These are phyloP conservation scores for Fomitopsis palustris DNA, from an alignment of 1,284 basidiomycete species.

Conservation along the genomic window DNA sequence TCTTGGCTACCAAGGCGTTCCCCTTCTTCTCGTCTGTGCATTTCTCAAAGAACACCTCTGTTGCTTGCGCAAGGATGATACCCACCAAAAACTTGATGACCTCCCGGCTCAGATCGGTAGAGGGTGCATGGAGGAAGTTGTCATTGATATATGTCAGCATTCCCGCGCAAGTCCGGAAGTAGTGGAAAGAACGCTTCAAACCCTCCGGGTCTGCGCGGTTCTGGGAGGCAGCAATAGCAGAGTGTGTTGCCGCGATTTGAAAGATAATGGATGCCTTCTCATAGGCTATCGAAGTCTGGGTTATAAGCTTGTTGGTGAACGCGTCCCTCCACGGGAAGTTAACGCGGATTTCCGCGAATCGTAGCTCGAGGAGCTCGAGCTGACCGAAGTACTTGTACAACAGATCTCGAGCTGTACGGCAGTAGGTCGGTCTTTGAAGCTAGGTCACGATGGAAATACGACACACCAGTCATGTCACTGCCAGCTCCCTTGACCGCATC, in stretches of 20 bases:
- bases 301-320: slow-evolving; percentile 90
- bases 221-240: slow-evolving; percentile 82
- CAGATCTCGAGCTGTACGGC: slow-evolving; percentile 74
- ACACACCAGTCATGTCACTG: slow-evolving; percentile 84
- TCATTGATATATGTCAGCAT: slow-evolving; percentile 99
- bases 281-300: slow-evolving; percentile 94
- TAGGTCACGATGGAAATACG: slow-evolving; percentile 1
- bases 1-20: slow-evolving; percentile 76
- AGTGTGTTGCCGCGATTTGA: slow-evolving; percentile 93
- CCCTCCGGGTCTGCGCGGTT: slow-evolving; percentile 89
- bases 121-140: slow-evolving; percentile 98
- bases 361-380: slow-evolving; percentile 93
- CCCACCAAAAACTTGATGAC: slow-evolving; percentile 91
- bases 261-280: slow-evolving; percentile 99
- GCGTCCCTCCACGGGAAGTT: slow-evolving; percentile 97
- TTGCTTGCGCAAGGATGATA: slow-evolving; percentile 89
- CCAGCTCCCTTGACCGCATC: slow-evolving; percentile 95
- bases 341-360: slow-evolving; percentile 95
- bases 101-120: slow-evolving; percentile 93
- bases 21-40: slow-evolving; percentile 89
- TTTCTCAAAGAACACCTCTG: slow-evolving; percentile 96
- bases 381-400: slow-evolving; percentile 99
- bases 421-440: background rate
- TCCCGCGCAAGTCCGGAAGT: slow-evolving; percentile 89
- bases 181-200: slow-evolving; percentile 93